Conservation (phyloP, 768 basidiomycete genomes). For the Sarcodon sp. region DNA sequence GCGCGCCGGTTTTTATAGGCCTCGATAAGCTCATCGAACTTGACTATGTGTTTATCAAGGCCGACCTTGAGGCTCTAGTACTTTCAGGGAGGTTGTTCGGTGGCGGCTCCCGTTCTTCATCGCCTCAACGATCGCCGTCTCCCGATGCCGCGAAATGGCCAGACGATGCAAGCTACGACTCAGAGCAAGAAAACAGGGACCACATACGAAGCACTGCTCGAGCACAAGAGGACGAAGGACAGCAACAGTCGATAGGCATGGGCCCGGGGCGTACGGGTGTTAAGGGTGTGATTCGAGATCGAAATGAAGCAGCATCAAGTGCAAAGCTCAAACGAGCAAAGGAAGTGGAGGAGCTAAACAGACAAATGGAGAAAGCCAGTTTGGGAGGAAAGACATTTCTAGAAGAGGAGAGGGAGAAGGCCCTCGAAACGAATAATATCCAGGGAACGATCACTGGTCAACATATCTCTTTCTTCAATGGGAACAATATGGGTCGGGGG, state of each 20-base stretch:
- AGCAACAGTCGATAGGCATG: slow-evolving; percentile 64
- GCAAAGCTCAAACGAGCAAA: slow-evolving; percentile 36
- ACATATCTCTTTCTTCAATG: slow-evolving; percentile 6
- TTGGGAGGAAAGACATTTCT: slow-evolving; percentile 60
- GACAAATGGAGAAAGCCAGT: slow-evolving; percentile 49
- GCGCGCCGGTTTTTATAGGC: too few species aligned
- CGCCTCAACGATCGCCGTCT: slow-evolving; percentile 49
- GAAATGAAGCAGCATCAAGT: slow-evolving; percentile 49
- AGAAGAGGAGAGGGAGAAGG: slow-evolving; percentile 56
- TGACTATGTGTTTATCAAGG: slow-evolving; percentile 2
- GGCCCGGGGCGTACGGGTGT: slow-evolving; percentile 80
- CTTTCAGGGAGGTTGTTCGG: slow-evolving; percentile 72
- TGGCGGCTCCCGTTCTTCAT: slow-evolving; percentile 28
- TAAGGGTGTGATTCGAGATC: slow-evolving; percentile 79
- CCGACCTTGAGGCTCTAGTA: slow-evolving; percentile 56
- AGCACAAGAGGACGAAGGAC: slow-evolving; percentile 29
- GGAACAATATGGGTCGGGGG: slow-evolving; percentile 29
- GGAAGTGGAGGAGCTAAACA: slow-evolving; percentile 39
- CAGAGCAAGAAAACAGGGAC: background rate
- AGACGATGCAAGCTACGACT: slow-evolving; percentile 34
- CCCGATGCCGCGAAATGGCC: slow-evolving; percentile 37
- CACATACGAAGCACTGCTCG: background rate
- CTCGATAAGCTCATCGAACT: too few species aligned
- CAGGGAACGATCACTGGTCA: slow-evolving; percentile 1
- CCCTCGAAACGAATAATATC: slow-evolving; percentile 34